A percentile compares a stretch with the other conserved stretches of the same genome.
phyloP scores from a whole-genome alignment of 192 early-diverging fungal species.

The Spizellomyces sp. region DNA sequence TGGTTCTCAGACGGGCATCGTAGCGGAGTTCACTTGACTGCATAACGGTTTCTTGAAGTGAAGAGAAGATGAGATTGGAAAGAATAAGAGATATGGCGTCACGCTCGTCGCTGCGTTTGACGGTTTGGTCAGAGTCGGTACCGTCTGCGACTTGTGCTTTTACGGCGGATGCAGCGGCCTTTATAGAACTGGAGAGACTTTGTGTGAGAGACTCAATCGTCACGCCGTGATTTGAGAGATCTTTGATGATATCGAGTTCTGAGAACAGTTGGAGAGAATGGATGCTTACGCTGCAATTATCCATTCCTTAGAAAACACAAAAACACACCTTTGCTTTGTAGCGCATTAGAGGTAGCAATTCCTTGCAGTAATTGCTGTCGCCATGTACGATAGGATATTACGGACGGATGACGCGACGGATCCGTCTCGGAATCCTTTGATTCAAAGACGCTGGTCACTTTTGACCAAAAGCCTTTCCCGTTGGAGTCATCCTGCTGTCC shows the following conservation, averaged over 20 bases:
- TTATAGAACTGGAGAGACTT: constrained; percentile 1
- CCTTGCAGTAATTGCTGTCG: constrained; percentile 6
- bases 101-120: not conserved
- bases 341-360: not conserved
- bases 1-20: constrained; percentile 63
- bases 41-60: constrained; percentile 59
- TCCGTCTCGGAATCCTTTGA: not conserved
- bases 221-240: constrained; percentile 18
- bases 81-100: constrained; percentile 1
- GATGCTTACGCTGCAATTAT: not conserved
- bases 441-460: not conserved
- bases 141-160: too few relatives aligned
- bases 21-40: constrained; percentile 68
- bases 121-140: not conserved
- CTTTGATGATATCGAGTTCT: constrained; percentile 9
- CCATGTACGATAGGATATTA: constrained; percentile 2
- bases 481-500: too few relatives aligned
- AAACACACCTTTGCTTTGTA: not conserved
- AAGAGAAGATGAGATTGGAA: constrained; percentile 15
- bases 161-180: too few relatives aligned
- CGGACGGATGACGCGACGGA: constrained; percentile 3
- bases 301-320: too few relatives aligned
- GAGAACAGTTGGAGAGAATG: not conserved
- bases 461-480: too few relatives aligned
- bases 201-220: constrained; percentile 2